phyloP scores from a whole-genome alignment of 257 asterid genomes.

The Prunella vulgaris region DNA sequence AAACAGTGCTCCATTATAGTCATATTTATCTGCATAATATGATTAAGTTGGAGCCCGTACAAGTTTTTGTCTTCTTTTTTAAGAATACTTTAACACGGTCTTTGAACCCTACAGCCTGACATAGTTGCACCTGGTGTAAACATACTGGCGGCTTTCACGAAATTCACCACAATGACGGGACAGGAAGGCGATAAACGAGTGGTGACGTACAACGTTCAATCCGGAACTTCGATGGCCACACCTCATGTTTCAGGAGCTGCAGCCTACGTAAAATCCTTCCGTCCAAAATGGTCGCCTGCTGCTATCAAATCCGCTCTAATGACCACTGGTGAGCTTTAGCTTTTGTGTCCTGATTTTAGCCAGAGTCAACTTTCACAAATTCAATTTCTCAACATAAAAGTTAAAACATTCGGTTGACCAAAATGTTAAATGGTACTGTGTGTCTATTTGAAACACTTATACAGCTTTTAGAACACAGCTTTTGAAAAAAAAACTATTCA shows the following conservation, averaged over 20 bases:
- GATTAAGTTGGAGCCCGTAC: no score
- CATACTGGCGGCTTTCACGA: conserved; percentile 65
- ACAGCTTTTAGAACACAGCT: no score
- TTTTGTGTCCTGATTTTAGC: background rate
- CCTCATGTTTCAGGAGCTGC: conserved; percentile 83
- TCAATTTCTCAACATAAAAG: no score
- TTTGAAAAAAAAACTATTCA: no score
- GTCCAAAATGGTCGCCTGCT: conserved; percentile 69
- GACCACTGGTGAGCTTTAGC: conserved; percentile 55
- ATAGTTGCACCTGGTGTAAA: conserved; percentile 77
- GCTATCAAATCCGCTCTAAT: conserved; percentile 85
- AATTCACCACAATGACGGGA: conserved; percentile 21
- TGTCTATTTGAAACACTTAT: no score
- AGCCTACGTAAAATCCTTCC: conserved; percentile 70
- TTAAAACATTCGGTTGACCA: no score
- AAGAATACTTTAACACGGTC: background rate
- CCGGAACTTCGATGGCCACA: conserved; percentile 93
- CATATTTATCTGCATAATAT: no score
- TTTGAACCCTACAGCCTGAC: conserved; percentile 55
- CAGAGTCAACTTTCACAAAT: background rate
- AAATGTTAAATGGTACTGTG: no score
- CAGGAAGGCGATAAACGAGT: conserved; percentile 27
- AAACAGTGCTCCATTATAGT: no score
- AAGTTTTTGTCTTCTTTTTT: background rate
- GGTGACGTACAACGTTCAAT: conserved; percentile 39